phyloP scores from a whole-genome alignment of 176 grass and related monocot genomes.

The Zizania latifolia region DNA sequence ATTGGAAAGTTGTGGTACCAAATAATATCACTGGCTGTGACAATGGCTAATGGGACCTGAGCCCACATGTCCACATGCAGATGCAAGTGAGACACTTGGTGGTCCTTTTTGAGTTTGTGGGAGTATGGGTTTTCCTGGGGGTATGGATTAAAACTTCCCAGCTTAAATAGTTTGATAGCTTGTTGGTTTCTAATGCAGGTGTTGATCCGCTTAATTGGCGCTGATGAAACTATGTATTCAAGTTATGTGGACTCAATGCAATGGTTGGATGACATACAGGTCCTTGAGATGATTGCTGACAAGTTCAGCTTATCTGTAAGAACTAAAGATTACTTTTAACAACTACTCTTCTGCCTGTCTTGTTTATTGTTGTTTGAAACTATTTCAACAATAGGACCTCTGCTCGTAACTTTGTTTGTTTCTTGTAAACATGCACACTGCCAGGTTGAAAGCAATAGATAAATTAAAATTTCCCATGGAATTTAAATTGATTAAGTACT shows the following conservation, averaged over 20 bases:
- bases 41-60: not conserved
- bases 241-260: conserved; percentile 74
- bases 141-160: not conserved
- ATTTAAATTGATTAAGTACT: conserved; percentile 10
- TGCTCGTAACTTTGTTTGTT: not conserved
- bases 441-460: not conserved
- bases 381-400: not conserved
- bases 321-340: conserved; percentile 35
- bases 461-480: not conserved
- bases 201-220: conserved; percentile 77
- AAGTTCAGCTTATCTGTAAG: conserved; percentile 94
- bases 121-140: not conserved
- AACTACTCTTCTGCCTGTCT: conserved; percentile 2
- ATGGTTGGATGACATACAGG: conserved; percentile 86
- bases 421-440: not conserved
- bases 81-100: not conserved
- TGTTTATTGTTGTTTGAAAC: conserved; percentile 11
- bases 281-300: conserved; percentile 97
- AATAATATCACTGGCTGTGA: not conserved
- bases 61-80: not conserved
- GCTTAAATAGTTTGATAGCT: conserved; percentile 5
- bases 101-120: conserved; percentile 5
- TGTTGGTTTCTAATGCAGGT: conserved; percentile 51
- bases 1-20: not conserved
- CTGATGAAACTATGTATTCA: conserved; percentile 85